Evolutionary conservation across 176 grass and related monocot species (phyloP).

Genomic region (Raddia distichophylla): DNA sequence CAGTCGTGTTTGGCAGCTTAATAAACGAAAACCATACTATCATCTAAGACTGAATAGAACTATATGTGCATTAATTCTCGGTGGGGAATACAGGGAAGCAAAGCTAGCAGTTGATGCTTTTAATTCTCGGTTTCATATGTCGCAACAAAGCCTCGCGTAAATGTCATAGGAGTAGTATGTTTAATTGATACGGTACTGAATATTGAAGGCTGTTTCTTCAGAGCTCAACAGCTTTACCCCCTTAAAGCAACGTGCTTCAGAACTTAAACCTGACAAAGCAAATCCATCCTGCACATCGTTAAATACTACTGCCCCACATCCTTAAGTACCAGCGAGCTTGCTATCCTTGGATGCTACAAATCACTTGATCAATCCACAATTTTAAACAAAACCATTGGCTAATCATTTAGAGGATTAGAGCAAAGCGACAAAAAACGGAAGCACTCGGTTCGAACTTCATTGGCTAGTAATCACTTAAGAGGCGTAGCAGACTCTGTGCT

Average conservation of each 20-base stretch:
- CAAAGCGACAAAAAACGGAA: not conserved
- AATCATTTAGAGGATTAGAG: too few relatives aligned
- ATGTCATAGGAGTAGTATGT: not conserved
- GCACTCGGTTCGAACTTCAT: slow-evolving; percentile 1
- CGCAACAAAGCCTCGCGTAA: not conserved
- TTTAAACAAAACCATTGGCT: not conserved
- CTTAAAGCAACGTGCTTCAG: slow-evolving; percentile 16
- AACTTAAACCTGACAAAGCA: not conserved
- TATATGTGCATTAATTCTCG: not conserved
- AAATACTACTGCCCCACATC: not conserved
- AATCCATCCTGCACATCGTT: not conserved
- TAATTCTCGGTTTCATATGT: not conserved
- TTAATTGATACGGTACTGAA: not conserved
- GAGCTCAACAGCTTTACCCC: not conserved
- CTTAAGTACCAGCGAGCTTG: not conserved
- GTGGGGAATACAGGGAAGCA: too few relatives aligned
- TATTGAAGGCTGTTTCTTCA: not conserved
- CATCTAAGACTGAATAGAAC: not conserved
- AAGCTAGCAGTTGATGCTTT: too few relatives aligned
- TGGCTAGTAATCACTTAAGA: not conserved
- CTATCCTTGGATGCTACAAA: not conserved
- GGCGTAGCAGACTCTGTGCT: not conserved
- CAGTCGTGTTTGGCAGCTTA: too few relatives aligned
- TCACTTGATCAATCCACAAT: slow-evolving; percentile 9
- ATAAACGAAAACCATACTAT: not conserved